Evolutionary conservation across 1,284 basidiomycete genomes (phyloP).

Genomic region (Sporisorium iseilematis-ciliati): DNA sequence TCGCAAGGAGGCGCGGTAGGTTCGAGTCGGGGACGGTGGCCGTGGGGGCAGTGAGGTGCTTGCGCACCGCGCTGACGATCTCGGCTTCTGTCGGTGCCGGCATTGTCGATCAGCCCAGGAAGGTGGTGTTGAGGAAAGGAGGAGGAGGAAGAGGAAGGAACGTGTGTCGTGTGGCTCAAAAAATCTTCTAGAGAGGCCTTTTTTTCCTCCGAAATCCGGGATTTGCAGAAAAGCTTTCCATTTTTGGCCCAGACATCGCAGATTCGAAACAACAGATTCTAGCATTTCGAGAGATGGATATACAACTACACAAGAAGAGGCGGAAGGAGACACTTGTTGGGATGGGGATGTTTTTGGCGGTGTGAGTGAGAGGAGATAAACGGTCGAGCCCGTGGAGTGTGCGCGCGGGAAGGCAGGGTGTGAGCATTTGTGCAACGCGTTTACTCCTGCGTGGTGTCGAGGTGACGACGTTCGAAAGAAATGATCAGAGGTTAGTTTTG

Average conservation of each 20-base stretch:
- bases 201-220: too few species aligned
- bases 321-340: neutral
- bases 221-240: neutral
- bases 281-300: slow-evolving; percentile 2
- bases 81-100: slow-evolving; percentile 33
- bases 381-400: too few species aligned
- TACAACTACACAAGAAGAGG: slow-evolving; percentile 14
- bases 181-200: too few species aligned
- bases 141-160: neutral
- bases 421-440: too few species aligned
- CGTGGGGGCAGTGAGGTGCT: slow-evolving; percentile 4
- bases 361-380: neutral
- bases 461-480: neutral
- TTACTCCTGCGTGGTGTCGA: too few species aligned
- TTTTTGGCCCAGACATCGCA: neutral
- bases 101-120: slow-evolving; percentile 9
- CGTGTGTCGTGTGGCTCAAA: too few species aligned
- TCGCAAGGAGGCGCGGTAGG: slow-evolving; percentile 39
- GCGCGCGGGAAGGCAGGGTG: neutral
- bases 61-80: slow-evolving; percentile 35
- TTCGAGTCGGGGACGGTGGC: slow-evolving; percentile 11
- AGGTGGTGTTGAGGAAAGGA: neutral
- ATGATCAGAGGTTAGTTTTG: slow-evolving; percentile 8
- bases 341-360: neutral
- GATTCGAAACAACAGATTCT: neutral